Conservation (phyloP, 192 early-diverging fungal genomes). For the Glomus cerebriforme region DNA sequence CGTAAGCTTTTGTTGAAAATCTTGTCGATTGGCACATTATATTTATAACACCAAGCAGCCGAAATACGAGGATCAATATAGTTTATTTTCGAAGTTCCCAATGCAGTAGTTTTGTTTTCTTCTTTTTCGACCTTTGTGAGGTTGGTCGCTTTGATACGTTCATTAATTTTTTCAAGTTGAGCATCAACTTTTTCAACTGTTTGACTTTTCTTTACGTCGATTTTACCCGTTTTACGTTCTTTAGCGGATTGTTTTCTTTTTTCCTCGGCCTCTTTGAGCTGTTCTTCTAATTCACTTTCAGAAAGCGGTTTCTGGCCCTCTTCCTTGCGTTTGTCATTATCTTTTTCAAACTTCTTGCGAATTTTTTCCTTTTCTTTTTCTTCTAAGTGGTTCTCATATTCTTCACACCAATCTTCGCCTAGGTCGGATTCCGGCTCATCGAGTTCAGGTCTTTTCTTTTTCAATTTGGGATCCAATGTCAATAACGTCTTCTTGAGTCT, state of each 20-base stretch:
- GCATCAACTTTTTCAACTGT: conserved; percentile 75
- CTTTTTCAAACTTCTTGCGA: conserved; percentile 68
- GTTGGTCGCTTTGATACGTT: conserved; percentile 73
- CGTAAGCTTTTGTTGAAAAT: conserved; percentile 88
- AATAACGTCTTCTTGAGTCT: conserved; percentile 70
- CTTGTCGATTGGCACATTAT: conserved; percentile 88
- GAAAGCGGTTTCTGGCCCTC: conserved; percentile 57
- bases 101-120: conserved; percentile 93
- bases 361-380: conserved; percentile 75
- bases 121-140: conserved; percentile 89
- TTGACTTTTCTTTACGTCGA: conserved; percentile 47
- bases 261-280: conserved; percentile 54
- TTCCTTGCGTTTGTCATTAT: conserved; percentile 79
- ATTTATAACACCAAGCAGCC: conserved; percentile 88
- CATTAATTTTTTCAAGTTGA: conserved; percentile 68
- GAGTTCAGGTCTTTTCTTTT: conserved; percentile 74
- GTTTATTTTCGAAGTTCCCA: conserved; percentile 97
- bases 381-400: conserved; percentile 57
- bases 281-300: conserved; percentile 52
- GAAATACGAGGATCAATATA: conserved; percentile 99
- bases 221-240: conserved; percentile 50
- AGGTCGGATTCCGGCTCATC: conserved; percentile 72
- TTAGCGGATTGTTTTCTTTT: conserved; percentile 49
- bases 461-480: conserved; percentile 71
- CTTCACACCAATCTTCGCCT: conserved; percentile 75